Evolutionary conservation across 768 basidiomycete genomes (phyloP).

Genomic region (Suillus placidus): DNA sequence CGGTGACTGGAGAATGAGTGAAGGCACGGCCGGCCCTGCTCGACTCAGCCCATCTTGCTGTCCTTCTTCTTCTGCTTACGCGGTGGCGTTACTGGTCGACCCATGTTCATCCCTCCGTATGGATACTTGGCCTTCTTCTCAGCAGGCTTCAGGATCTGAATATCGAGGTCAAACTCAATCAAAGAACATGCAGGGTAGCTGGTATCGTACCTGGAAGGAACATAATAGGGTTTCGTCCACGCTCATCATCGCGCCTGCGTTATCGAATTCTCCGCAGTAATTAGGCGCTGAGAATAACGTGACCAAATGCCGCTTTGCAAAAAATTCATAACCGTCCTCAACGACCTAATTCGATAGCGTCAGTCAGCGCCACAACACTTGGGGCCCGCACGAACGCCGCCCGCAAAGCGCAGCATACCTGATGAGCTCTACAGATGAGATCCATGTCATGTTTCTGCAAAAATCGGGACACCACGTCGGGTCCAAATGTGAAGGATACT

Average conservation of each 20-base stretch:
- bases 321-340: conserved; percentile 99
- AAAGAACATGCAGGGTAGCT: conserved; percentile 14
- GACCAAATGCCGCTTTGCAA: conserved; percentile 95
- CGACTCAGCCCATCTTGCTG: conserved; percentile 58
- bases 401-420: conserved; percentile 54
- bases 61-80: conserved; percentile 98
- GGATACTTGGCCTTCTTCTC: conserved; percentile 98
- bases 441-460: conserved; percentile 99
- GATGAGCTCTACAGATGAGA: conserved; percentile 96
- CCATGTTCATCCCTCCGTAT: conserved; percentile 85
- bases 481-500: conserved; percentile 98
- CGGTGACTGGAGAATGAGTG: conserved; percentile 31
- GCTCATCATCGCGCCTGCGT: conserved; percentile 99
- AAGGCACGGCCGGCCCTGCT: conserved; percentile 30
- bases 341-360: conserved; percentile 66
- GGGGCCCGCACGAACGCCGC: conserved; percentile 6
- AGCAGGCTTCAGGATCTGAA: conserved; percentile 95
- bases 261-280: conserved; percentile 97
- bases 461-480: conserved; percentile 97
- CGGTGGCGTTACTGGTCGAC: conserved; percentile 90
- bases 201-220: conserved; percentile 85
- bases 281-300: conserved; percentile 97
- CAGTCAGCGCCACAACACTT: conserved; percentile 11
- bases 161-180: conserved; percentile 1
- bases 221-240: conserved; percentile 97